These are phyloP conservation scores for Xanthoparmelia taractica DNA, from an alignment of 495 filamentous ascomycete genomes.

Conservation along the genomic window DNA sequence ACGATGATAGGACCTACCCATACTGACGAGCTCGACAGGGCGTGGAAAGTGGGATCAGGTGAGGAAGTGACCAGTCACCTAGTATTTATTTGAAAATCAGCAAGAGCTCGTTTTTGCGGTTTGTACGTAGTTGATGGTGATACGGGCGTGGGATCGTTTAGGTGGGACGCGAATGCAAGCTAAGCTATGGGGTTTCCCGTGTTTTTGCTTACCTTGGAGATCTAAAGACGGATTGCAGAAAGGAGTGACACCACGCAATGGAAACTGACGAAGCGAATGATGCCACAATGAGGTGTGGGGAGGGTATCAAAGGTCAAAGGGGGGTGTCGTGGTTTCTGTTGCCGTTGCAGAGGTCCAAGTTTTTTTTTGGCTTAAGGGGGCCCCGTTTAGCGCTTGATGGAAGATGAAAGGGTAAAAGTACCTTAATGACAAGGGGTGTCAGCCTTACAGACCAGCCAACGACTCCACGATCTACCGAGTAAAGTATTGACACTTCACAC, in stretches of 20 bases:
- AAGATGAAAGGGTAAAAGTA: not conserved
- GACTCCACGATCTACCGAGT: constrained; percentile 1
- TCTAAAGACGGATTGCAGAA: not conserved
- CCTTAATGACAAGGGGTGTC: too few relatives aligned
- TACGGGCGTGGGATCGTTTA: not conserved
- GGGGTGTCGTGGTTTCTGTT: not conserved
- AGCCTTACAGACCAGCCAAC: not conserved
- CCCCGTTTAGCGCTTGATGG: not conserved
- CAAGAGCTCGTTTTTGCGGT: not conserved
- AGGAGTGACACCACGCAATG: not conserved
- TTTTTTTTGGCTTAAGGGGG: constrained; percentile 1
- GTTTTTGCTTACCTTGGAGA: not conserved
- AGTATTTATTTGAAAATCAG: not conserved
- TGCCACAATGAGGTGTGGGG: not conserved
- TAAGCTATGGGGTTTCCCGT: not conserved
- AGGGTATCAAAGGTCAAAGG: not conserved
- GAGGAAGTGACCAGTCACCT: constrained; percentile 9
- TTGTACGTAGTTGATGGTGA: not conserved
- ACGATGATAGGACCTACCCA: constrained; percentile 16
- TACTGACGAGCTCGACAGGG: constrained; percentile 4
- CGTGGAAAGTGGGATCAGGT: constrained; percentile 6
- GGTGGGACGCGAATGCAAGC: constrained; percentile 2
- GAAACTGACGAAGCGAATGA: not conserved
- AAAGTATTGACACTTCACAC: constrained; percentile 4
- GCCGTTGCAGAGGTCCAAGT: not conserved